Base-by-base conservation (phyloP, 2,329 filamentous ascomycete genomes). In the Tolypocladium guangdongense region DNA sequence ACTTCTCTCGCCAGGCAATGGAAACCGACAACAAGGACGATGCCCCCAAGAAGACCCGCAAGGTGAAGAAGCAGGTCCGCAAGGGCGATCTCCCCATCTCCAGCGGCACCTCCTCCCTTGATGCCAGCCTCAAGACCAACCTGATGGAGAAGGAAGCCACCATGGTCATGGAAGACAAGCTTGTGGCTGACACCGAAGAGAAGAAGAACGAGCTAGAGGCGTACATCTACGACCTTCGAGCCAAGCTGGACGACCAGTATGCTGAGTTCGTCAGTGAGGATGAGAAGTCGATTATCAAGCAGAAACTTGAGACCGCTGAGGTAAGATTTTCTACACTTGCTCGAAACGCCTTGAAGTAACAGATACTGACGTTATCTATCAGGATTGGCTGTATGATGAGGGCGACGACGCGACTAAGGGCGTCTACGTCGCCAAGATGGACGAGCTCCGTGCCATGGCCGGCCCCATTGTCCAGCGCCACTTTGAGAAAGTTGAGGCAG, bases 121-220 rank as follows among this genome's bases (percentile, higher is more conserved):
- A 96, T 57, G 71, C 81, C 50, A 63, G 77, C 18, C 68, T 76
- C 66, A 92, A 88, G 78, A 75, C 83, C 57, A 66, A 76, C n/a
- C 77, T 84, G 60, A 73, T 78, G 50, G 93, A 99, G 80, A 85
- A 86, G 71, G 93, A 99, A 76, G 80, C 84, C 61, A 70, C 84
- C 63, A 97, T 99, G 93, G 83, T 90, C 63, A 92, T 95, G 83
- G 90, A 96, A 73, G 93, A 99, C 77, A 99, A 97, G 82, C 86
- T 97, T 55, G 91, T 99, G 54, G 89, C 88, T 63, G 93, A 97
- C 71, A 99, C 93, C 38, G 93, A 97, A 70, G 90, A 97, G 78
- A 95, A 95, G 84, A 99, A 97, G 89, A 99, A 99, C 78, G 92
- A 97, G 75, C 88, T 99, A 52, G 93, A 99, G 80, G 85, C 89